These are phyloP conservation scores for Larix kaempferi DNA, from an alignment of 75 land plant genomes.

Conservation along the genomic window DNA sequence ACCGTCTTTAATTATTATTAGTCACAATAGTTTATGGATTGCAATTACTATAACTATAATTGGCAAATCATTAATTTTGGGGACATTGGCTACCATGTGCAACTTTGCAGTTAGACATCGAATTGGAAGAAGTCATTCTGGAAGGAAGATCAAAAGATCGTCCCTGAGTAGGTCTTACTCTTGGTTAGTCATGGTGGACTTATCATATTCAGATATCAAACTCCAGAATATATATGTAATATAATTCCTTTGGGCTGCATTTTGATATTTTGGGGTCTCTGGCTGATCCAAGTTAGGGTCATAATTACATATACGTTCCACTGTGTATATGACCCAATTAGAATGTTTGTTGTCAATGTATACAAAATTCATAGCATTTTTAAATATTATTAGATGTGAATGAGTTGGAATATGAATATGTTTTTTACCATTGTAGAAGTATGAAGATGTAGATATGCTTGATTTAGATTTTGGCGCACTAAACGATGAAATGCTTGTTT, in stretches of 20 bases:
- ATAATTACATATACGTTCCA: background rate
- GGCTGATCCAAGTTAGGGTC: background rate
- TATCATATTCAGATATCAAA: no score
- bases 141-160: background rate
- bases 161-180: slow-evolving; percentile 40
- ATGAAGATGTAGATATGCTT: background rate
- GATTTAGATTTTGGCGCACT: no score
- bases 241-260: background rate
- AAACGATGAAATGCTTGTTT: no score
- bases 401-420: background rate
- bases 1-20: no score
- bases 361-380: background rate
- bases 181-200: background rate
- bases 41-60: slow-evolving; percentile 43
- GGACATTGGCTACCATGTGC: slow-evolving; percentile 60
- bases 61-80: slow-evolving; percentile 47
- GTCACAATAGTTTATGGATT: slow-evolving; percentile 42
- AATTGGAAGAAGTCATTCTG: background rate
- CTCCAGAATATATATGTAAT: slow-evolving; percentile 8
- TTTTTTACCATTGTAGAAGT: background rate
- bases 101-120: slow-evolving; percentile 40
- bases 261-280: background rate
- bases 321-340: background rate
- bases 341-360: background rate
- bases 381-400: background rate